phyloP scores from a whole-genome alignment of 805 yeast genomes.

The Ogataea saltuana region DNA sequence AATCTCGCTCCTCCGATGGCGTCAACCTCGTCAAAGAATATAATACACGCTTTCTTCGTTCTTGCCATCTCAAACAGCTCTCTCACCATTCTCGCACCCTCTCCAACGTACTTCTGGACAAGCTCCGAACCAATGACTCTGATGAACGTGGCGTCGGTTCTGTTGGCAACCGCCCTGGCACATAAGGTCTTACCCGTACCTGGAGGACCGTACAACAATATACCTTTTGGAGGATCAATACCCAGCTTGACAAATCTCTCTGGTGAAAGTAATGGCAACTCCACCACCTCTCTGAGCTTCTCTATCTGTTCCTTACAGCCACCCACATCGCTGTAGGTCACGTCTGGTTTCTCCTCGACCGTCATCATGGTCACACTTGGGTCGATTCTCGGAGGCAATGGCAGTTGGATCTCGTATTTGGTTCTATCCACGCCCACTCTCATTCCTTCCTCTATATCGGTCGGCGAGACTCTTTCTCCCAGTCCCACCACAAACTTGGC shows the following conservation, averaged over 20 bases:
- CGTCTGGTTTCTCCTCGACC: conserved; percentile 99
- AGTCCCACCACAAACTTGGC: conserved; percentile 97
- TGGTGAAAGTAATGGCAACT: conserved; percentile 88
- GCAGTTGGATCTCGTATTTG: conserved; percentile 94
- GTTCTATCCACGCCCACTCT: conserved; percentile 98
- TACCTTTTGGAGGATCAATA: conserved; percentile 99
- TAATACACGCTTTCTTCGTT: conserved; percentile 96
- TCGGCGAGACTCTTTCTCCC: conserved; percentile 96
- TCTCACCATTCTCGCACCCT: conserved; percentile 99
- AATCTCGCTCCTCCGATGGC: conserved; percentile 99
- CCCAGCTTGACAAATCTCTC: conserved; percentile 97
- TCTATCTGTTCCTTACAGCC: conserved; percentile 99
- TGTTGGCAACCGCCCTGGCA: conserved; percentile 98
- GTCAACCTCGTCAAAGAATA: conserved; percentile 97
- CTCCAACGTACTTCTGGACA: conserved; percentile 98
- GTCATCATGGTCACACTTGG: conserved; percentile 99
- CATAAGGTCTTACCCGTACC: conserved; percentile 98
- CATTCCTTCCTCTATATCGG: conserved; percentile 99
- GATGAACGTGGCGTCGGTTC: conserved; percentile 98
- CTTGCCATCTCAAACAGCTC: conserved; percentile 99
- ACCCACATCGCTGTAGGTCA: conserved; percentile 96
- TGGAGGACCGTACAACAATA: conserved; percentile 94
- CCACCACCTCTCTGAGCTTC: conserved; percentile 93
- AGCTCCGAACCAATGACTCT: conserved; percentile 98
- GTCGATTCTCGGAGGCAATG: conserved; percentile 96